phyloP scores from a whole-genome alignment of 352 stramenopile species.

The Phytopythium boreale region DNA sequence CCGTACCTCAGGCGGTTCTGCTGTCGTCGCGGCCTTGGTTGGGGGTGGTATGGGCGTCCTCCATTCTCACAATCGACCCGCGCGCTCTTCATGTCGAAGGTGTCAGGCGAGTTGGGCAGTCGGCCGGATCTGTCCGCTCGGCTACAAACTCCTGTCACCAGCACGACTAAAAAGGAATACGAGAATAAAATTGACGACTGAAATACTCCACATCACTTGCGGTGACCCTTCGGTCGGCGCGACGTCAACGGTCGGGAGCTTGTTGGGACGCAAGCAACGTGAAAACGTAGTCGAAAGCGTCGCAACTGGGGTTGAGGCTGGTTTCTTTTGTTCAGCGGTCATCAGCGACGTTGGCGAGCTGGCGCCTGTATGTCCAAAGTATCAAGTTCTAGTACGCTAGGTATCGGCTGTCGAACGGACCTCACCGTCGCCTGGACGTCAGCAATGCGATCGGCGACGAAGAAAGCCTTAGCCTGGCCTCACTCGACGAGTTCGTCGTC shows the following conservation, averaged over 20 bases:
- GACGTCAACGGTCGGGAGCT: not conserved
- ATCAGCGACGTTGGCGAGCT: not conserved
- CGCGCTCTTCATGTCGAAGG: not conserved
- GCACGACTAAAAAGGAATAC: not conserved
- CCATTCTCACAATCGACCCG: not conserved
- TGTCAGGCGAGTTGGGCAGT: not conserved
- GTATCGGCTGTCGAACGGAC: not conserved
- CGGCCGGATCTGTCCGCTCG: not conserved
- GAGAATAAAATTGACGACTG: not conserved
- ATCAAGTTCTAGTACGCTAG: not conserved
- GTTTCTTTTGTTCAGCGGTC: not conserved
- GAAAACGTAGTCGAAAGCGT: no score
- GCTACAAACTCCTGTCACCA: not conserved
- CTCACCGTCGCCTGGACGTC: no score
- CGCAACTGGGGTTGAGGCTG: not conserved
- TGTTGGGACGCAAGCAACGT: not conserved
- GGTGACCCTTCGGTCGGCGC: not conserved
- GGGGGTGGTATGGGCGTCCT: not conserved
- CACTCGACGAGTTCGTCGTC: slow-evolving; percentile 9
- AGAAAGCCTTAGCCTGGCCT: not conserved
- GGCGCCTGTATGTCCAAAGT: not conserved
- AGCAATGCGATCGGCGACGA: no score
- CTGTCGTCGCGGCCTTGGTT: not conserved
- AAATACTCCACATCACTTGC: not conserved
- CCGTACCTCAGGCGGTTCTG: slow-evolving; percentile 1